phyloP scores from a whole-genome alignment of 2,329 filamentous ascomycete genomes.

The Colletotrichum sp. region DNA sequence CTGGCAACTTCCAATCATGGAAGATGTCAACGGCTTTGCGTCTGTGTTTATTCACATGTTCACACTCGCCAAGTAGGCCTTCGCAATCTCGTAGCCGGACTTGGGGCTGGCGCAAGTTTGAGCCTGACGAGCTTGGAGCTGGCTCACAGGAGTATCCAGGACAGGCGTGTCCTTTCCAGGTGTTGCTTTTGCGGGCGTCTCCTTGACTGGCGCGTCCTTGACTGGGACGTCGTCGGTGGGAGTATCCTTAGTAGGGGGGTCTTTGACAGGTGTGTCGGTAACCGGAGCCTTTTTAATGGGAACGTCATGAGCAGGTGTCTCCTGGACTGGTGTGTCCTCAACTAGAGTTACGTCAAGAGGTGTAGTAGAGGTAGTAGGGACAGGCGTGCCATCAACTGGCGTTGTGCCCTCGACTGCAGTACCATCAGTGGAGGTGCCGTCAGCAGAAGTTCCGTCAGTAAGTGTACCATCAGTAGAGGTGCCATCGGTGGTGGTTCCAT shows the following conservation, averaged over 20 bases:
- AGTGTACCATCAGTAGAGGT: background rate
- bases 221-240: background rate
- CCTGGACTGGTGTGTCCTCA: background rate
- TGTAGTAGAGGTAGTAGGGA: background rate
- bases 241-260: background rate
- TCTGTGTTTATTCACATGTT: background rate
- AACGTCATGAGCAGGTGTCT: background rate
- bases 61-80: background rate
- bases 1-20: background rate
- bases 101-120: rapidly evolving
- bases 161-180: background rate
- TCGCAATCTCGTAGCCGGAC: background rate
- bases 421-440: background rate
- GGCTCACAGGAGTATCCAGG: background rate
- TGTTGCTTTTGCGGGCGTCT: background rate
- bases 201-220: background rate
- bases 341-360: background rate
- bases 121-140: background rate
- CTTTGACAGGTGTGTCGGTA: background rate
- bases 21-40: rapidly evolving
- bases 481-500: background rate
- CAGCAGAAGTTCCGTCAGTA: background rate
- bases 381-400: background rate
- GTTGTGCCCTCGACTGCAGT: background rate
- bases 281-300: rapidly evolving